A percentile compares a stretch with the other conserved stretches of the same genome.
These are phyloP conservation scores for Paraleonurus japonicus DNA, from an alignment of 257 asterid genomes.

Conservation along the genomic window DNA sequence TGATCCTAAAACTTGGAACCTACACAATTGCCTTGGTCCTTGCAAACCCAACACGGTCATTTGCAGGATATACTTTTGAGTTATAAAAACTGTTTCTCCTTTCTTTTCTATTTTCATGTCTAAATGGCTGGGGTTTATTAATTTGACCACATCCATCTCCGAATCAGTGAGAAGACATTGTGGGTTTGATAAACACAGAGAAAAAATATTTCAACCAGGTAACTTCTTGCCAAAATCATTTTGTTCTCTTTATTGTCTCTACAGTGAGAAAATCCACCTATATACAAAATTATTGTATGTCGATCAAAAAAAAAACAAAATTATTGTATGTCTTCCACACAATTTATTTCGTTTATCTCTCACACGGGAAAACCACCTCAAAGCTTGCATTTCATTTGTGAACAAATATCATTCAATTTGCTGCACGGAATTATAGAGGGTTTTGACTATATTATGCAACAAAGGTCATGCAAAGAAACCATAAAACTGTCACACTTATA, in stretches of 20 bases:
- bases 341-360: not conserved
- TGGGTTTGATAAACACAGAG: too few relatives aligned
- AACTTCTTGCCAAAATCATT: not conserved
- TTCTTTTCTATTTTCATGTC: not conserved
- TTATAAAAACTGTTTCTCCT: not conserved
- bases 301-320: too few relatives aligned
- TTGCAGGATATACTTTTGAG: not conserved
- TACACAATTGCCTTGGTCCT: not conserved
- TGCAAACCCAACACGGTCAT: not conserved
- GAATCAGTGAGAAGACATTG: too few relatives aligned
- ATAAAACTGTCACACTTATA: not conserved
- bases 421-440: not conserved
- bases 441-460: not conserved
- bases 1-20: not conserved
- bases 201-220: too few relatives aligned
- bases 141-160: too few relatives aligned
- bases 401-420: not conserved
- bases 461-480: not conserved
- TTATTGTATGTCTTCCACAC: not conserved
- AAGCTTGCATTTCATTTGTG: not conserved
- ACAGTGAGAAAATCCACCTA: not conserved
- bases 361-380: conserved; percentile 2
- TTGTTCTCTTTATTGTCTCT: not conserved
- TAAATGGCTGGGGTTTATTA: too few relatives aligned
- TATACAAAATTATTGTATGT: not conserved